Evolutionary conservation across 768 basidiomycete species (phyloP), one percentile per base, ranked within the genome.

Genomic region (Pluteus cervinus): DNA sequence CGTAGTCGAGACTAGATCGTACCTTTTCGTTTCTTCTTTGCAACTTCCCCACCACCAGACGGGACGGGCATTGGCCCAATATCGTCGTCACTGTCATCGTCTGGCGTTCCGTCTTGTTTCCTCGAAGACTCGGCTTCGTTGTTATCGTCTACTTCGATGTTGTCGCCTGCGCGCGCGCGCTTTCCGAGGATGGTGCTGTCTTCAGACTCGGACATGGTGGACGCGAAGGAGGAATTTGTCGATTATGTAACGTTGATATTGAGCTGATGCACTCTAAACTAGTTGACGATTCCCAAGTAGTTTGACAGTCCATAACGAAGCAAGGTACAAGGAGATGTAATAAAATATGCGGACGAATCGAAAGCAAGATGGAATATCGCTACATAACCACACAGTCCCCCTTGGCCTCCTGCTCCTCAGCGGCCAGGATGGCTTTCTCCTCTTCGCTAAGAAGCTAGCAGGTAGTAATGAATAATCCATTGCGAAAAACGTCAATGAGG

Each of bases 51-150:
- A 42, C 61, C 51, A 12, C 63, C 68, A 5, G 66, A 69, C 16
- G 82, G 78, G 63, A 87, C 63, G 7, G 91, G 90, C 89, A 92
- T 91, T 5, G 89, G 90, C 5, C 88, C 88, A 26, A 91, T 71
- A 52, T 92, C 89, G 47, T 84, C 81, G 49, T 84, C 81, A 46
- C 79, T 78, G 16, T 76, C 77, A 24, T 79, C 76, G 16, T 68
- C 67, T 5, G n/a, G n/a, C n/a, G n/a, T 71, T 67, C 2, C 68
- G 68, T 20, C 56, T 54, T 14, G 58, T 53, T n/a, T 41, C 22
- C 11, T 58, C 3, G 37, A 20, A 15, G 23, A 42, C 33, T 21
- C 31, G 15, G 15, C 26, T 20, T 38, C 40, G n/a, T 39, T 40
- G 14, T 31, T 43, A 31, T 2, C 23, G 14, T 50, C 48, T 15